Evolutionary conservation across 192 early-diverging fungal species (phyloP).

Genomic region (Rhizoclosmatium sp.): DNA sequence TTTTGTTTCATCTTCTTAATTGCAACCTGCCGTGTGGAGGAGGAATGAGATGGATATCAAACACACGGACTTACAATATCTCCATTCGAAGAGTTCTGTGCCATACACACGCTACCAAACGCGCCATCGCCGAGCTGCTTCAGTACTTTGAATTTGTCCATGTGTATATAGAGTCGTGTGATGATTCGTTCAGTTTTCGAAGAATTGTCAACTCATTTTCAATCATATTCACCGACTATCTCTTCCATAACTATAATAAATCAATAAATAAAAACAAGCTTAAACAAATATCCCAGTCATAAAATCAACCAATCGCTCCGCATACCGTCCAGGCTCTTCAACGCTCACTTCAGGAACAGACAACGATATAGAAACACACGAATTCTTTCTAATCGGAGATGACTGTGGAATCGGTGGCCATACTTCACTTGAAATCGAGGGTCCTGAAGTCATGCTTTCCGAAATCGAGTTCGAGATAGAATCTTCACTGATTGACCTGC

Average conservation of each 20-base stretch:
- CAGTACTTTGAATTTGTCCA: constrained; percentile 67
- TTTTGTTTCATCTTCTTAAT: constrained; percentile 92
- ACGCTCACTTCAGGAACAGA: constrained; percentile 40
- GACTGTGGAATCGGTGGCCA: neutral
- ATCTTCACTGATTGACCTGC: neutral
- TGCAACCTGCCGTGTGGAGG: constrained; percentile 59
- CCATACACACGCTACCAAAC: constrained; percentile 80
- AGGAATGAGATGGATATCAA: neutral
- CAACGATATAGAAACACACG: constrained; percentile 24
- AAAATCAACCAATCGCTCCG: constrained; percentile 44
- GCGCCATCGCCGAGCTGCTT: constrained; percentile 84
- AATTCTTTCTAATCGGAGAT: neutral
- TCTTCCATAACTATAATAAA: too few species aligned
- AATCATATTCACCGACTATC: too few species aligned
- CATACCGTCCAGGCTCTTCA: constrained; percentile 56
- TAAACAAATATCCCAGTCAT: constrained; percentile 40
- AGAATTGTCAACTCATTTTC: neutral
- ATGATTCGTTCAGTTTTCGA: neutral
- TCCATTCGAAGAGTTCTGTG: constrained; percentile 66
- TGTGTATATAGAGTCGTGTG: neutral
- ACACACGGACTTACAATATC: constrained; percentile 62
- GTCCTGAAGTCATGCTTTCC: neutral
- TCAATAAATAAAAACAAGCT: neutral
- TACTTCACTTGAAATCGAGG: neutral
- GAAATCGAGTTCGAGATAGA: neutral